phyloP scores from a whole-genome alignment of 2,329 filamentous ascomycete genomes.

The Exophiala aquamarina region DNA sequence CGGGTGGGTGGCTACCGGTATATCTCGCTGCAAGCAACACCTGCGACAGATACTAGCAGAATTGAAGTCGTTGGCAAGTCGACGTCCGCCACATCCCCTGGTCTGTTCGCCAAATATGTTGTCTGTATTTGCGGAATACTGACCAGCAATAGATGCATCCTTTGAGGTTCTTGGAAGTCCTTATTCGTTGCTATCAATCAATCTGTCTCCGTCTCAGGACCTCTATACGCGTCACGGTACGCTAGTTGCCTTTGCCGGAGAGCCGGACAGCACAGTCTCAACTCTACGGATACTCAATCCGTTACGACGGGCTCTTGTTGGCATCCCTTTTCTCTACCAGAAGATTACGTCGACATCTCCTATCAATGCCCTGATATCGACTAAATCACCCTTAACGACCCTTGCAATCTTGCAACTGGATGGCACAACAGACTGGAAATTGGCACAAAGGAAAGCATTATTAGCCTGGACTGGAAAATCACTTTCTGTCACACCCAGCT shows the following conservation, averaged over 20 bases:
- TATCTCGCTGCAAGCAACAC: slow-evolving; percentile 46
- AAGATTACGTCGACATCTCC: slow-evolving; percentile 83
- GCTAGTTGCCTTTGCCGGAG: slow-evolving; percentile 67
- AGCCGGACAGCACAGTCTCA: slow-evolving; percentile 81
- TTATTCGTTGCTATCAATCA: slow-evolving; percentile 90
- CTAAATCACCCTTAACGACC: slow-evolving; percentile 81
- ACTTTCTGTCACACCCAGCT: slow-evolving; percentile 69
- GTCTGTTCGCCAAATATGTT: slow-evolving; percentile 31
- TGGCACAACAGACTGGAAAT: slow-evolving; percentile 92
- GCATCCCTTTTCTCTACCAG: slow-evolving; percentile 75
- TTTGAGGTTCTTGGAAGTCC: slow-evolving; percentile 93
- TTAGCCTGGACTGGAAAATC: slow-evolving; percentile 97
- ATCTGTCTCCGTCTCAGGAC: slow-evolving; percentile 87
- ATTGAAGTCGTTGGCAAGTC: slow-evolving; percentile 38
- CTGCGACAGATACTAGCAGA: slow-evolving; percentile 37
- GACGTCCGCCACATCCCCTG: slow-evolving; percentile 43
- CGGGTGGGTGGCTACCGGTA: slow-evolving; percentile 34
- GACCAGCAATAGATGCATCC: slow-evolving; percentile 67
- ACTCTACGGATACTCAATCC: slow-evolving; percentile 86
- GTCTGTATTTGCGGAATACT: slow-evolving; percentile 2
- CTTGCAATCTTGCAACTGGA: slow-evolving; percentile 88
- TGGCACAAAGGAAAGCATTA: slow-evolving; percentile 81
- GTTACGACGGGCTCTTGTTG: slow-evolving; percentile 73
- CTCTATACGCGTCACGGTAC: slow-evolving; percentile 92
- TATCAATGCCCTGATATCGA: slow-evolving; percentile 82